Base-by-base conservation (phyloP, 768 basidiomycete species). In the Boletellus ananas region DNA sequence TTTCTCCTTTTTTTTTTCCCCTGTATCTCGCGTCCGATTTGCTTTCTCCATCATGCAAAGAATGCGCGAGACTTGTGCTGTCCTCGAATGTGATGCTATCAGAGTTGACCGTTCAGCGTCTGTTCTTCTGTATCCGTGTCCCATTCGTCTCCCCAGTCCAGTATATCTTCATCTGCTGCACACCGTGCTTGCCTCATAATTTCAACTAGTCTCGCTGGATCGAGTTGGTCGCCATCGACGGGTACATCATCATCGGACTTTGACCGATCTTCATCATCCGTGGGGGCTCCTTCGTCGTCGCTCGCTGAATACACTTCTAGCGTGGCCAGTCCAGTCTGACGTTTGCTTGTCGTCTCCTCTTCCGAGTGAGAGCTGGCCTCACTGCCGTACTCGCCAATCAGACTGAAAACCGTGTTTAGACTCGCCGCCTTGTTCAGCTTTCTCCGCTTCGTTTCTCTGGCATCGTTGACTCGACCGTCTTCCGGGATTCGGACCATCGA, bases 381-480 rank as follows among this genome's bases (percentile, higher is more conserved):
- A 40, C 82, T 87, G 18, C 78, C 81, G 60, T 87, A 88, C 1
- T 71, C 84, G 10, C 75, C 79, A 14, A 87, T 52, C 45, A 86
- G 60, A n/a, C 72, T 82, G 3, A 63, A 70, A 20, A 90, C 81
- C 10, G 79, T 75, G 51, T 74, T 72, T 60, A 75, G 77, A 18
- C 80, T 81, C 23, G 72, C 78, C 44, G 71, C 73, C 47, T 62
- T 62, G 51, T 78, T 74, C 37, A 89, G 54, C 62, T 77, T 85
- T 59, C 79, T 71, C 46, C 82, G 73, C 64, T 90, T 90, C 45
- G 61, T 55, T 35, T 61, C 62, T 45, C 67, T 70, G 52, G 75
- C 70, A 13, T 65, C 67, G n/a, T 40, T 18, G 34, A 69, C 37
- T 6, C 35, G 57, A 25, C 45, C 54, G 17, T 53, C 52, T 35